A percentile compares a stretch with the other conserved stretches of the same genome.
phyloP scores from a whole-genome alignment of 495 filamentous ascomycete genomes.

The Xylaria castorea region DNA sequence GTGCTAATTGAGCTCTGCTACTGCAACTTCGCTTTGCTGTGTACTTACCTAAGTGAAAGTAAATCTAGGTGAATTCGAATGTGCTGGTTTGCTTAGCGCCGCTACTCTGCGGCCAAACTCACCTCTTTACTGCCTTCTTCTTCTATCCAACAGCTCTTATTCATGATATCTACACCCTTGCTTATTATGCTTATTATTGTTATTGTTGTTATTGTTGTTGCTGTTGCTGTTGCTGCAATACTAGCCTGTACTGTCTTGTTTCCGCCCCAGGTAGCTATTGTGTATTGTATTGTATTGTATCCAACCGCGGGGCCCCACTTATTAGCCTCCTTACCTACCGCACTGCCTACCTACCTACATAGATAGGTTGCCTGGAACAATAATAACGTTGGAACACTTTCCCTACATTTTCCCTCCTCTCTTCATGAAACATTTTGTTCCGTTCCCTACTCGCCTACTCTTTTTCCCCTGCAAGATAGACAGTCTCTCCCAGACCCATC shows the following conservation, averaged over 20 bases:
- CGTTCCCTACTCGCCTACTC: neutral
- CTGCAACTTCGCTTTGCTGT: neutral
- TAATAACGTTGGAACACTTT: neutral
- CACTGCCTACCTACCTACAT: neutral
- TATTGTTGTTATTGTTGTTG: neutral
- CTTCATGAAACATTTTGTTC: neutral
- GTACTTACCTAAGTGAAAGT: neutral
- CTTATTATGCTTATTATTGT: neutral
- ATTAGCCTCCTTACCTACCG: slow-evolving; percentile 10
- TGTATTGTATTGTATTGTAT: neutral
- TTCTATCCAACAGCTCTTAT: neutral
- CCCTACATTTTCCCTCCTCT: neutral
- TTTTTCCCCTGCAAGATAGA: neutral
- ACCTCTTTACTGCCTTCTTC: neutral
- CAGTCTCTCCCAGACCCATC: neutral
- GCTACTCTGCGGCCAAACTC: neutral
- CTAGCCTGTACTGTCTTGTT: neutral
- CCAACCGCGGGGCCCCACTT: slow-evolving; percentile 17
- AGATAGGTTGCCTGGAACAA: neutral
- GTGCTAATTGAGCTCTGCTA: neutral
- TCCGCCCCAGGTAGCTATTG: slow-evolving; percentile 3
- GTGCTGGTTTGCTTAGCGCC: neutral
- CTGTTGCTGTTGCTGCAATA: neutral
- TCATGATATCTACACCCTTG: neutral
- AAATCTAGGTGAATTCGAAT: neutral